These are phyloP conservation scores for Plasmodium malariae DNA, from an alignment of 169 alveolate species.

Conservation along the genomic window DNA sequence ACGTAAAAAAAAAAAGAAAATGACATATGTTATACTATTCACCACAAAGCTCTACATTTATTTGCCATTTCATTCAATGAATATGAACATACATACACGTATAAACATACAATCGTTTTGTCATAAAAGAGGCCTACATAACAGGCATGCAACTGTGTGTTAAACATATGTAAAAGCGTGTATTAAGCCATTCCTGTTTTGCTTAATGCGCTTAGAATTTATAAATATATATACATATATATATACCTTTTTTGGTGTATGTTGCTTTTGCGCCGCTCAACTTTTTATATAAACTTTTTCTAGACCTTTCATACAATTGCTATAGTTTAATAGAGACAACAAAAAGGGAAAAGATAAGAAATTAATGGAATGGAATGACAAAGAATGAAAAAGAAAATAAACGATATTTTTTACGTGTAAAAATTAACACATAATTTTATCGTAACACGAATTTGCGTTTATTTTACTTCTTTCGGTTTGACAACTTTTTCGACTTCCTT, in stretches of 20 bases:
- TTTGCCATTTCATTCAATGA: too few relatives aligned
- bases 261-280: slow-evolving; percentile 47
- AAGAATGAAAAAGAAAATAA: not conserved
- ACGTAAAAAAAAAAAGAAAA: too few relatives aligned
- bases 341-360: too few relatives aligned
- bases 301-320: slow-evolving; percentile 60
- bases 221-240: not conserved
- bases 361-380: too few relatives aligned
- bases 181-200: too few relatives aligned
- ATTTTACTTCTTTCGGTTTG: slow-evolving; percentile 59
- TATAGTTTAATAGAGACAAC: too few relatives aligned
- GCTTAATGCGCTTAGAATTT: too few relatives aligned
- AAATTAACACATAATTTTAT: not conserved
- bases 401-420: not conserved
- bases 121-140: not conserved
- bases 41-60: too few relatives aligned
- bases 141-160: not conserved
- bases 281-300: slow-evolving; percentile 64
- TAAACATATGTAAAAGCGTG: too few relatives aligned
- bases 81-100: not conserved
- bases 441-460: too few relatives aligned
- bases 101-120: not conserved
- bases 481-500: slow-evolving; percentile 49
- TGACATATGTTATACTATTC: too few relatives aligned
- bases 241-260: slow-evolving; percentile 67